Evolutionary conservation across 805 yeast genomes (phyloP).

Genomic region (Kodamaea leandrae): DNA sequence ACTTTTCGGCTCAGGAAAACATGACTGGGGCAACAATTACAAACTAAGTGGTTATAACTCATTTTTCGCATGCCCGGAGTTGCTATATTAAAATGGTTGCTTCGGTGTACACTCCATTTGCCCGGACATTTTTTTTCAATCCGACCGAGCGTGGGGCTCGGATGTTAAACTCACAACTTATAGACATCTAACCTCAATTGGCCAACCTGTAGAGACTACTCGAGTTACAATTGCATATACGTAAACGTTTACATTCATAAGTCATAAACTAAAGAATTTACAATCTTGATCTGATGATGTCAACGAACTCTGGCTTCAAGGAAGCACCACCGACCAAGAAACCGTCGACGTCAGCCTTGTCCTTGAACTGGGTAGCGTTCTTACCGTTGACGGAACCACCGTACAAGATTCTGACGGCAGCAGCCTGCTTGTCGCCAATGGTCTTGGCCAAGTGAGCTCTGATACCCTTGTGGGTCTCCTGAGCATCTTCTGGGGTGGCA

Average conservation of each 20-base stretch:
- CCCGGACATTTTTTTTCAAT: not conserved
- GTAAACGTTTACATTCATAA: constrained; percentile 2
- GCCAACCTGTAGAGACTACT: not conserved
- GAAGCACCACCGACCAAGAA: constrained; percentile 99
- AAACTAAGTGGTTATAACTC: no score
- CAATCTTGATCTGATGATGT: constrained; percentile 89
- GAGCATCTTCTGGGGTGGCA: constrained; percentile 98
- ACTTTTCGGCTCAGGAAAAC: constrained; percentile 4
- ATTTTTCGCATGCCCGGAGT: no score
- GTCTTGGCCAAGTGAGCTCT: constrained; percentile 77
- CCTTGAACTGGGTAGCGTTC: constrained; percentile 87
- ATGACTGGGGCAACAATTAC: constrained; percentile 1
- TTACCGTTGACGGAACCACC: constrained; percentile 98
- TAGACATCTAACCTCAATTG: no score
- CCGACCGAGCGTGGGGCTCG: no score
- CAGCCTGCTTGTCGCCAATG: constrained; percentile 78
- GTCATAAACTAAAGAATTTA: constrained; percentile 30
- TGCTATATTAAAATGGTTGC: no score
- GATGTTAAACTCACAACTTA: no score
- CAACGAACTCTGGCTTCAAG: constrained; percentile 95
- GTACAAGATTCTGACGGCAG: constrained; percentile 82
- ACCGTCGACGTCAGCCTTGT: constrained; percentile 92
- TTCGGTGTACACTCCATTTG: no score
- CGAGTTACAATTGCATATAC: not conserved
- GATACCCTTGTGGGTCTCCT: constrained; percentile 86